Conservation (phyloP, 108 stramenopile species). For the Discostella stelligeroides region DNA sequence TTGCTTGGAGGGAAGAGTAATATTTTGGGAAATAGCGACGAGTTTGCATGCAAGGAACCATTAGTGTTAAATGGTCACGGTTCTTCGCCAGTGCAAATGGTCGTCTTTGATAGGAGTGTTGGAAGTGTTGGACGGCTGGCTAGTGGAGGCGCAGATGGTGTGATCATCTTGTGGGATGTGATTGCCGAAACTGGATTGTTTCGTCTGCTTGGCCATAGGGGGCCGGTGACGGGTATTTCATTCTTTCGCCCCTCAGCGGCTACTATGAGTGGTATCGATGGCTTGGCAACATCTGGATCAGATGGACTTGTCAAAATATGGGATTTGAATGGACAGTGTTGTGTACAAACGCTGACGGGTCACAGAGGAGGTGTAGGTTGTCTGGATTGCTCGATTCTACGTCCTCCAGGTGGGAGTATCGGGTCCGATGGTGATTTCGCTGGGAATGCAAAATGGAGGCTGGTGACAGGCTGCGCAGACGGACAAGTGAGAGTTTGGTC, state of each 20-base stretch:
- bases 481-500: constrained; percentile 89
- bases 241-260: constrained; percentile 57
- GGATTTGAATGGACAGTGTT: constrained; percentile 96
- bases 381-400: constrained; percentile 30
- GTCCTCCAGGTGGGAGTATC: constrained; percentile 10
- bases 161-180: constrained; percentile 94
- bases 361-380: constrained; percentile 88
- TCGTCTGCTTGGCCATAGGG: constrained; percentile 90
- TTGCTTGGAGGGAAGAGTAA: constrained; percentile 40
- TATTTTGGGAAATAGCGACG: constrained; percentile 43
- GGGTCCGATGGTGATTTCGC: constrained; percentile 22
- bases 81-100: constrained; percentile 65
- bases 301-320: constrained; percentile 98
- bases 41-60: constrained; percentile 70
- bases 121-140: constrained; percentile 56
- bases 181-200: constrained; percentile 93
- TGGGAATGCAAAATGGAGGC: constrained; percentile 53
- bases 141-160: constrained; percentile 88
- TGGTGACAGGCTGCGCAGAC: constrained; percentile 90
- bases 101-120: constrained; percentile 57
- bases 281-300: constrained; percentile 81
- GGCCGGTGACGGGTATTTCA: constrained; percentile 87
- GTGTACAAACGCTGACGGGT: constrained; percentile 94
- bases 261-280: constrained; percentile 49
- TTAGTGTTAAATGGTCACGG: constrained; percentile 85